phyloP scores from a whole-genome alignment of 2,329 filamentous ascomycete species.

The Alternaria sp. region DNA sequence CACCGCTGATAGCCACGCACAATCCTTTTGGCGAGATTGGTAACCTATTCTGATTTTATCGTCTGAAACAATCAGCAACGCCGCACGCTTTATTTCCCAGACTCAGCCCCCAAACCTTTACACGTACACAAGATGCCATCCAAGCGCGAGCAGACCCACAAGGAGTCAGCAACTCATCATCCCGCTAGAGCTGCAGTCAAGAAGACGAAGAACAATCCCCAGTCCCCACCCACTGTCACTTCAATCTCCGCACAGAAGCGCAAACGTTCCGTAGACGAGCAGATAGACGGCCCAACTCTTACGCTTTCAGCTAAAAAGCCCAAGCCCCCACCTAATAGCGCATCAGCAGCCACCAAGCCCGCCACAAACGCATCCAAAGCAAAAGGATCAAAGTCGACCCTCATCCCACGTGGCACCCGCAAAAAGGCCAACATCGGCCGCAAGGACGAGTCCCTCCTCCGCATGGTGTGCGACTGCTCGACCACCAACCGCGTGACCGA shows the following conservation, averaged over 20 bases:
- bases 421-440: constrained; percentile 18
- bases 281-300: neutral
- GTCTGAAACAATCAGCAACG: neutral
- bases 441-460: constrained; percentile 20
- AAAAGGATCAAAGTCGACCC: neutral
- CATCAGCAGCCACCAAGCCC: neutral
- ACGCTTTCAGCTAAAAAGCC: neutral
- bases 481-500: constrained; percentile 17
- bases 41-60: neutral
- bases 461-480: constrained; percentile 26
- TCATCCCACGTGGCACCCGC: constrained; percentile 24
- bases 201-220: neutral
- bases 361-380: neutral
- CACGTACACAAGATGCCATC: neutral
- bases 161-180: neutral
- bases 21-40: neutral
- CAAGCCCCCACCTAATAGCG: neutral
- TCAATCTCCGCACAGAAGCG: neutral
- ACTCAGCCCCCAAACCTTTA: neutral
- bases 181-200: neutral
- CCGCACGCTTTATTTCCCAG: neutral
- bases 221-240: neutral
- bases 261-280: neutral
- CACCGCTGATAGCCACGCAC: neutral
- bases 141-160: neutral